Evolutionary conservation across 2,329 filamentous ascomycete genomes (phyloP), one percentile per base, ranked within the genome.

Genomic region (Podosphaera xanthii): DNA sequence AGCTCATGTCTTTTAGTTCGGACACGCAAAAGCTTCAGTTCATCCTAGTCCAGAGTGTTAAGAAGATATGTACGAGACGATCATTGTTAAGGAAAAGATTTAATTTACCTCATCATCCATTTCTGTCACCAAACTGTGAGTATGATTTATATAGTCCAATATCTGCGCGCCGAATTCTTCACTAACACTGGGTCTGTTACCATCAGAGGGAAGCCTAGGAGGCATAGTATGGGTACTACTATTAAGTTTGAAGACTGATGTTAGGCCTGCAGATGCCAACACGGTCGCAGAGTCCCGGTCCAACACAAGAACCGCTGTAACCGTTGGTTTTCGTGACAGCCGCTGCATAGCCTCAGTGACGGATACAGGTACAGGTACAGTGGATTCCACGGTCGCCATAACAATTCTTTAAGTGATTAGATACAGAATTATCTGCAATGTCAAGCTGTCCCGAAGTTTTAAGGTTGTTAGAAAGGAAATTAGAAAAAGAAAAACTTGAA

Each of bases 1-100:
- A 92, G 73, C 70, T 94, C 87, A 65, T 89, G 85, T 70, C 86
- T 89, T 74, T 83, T 88, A n/a, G 86, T 91, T 63, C 87, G 78
- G 63, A 94, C 69, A 62, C 86, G 77, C 58, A 92, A 71, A 55
- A 92, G 74, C 71, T 83, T 88, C 62, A 90, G 71, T 68, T 90
- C 86, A 66, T 92, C 87, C 77, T 84, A 63, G 12, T 33, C 30
- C 22, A 38, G 14, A 10, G 2, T 34, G 56, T 66, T 56, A 66
- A 62, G 33, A 52, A 31, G 35, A 6, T 46, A 30, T 10, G 33
- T 31, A 31, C 36, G 8, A 36, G 36, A 42, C 56, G 57, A 57
- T 33, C 8, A 8, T 12, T 58, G 12, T 9, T 36, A 9, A 3
- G 30, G 22, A 31, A 30, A 7, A 40, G 31, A 49, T 36, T 30